phyloP scores from a whole-genome alignment of 2,329 filamentous ascomycete genomes.

The Monosporascus cannonballus region DNA sequence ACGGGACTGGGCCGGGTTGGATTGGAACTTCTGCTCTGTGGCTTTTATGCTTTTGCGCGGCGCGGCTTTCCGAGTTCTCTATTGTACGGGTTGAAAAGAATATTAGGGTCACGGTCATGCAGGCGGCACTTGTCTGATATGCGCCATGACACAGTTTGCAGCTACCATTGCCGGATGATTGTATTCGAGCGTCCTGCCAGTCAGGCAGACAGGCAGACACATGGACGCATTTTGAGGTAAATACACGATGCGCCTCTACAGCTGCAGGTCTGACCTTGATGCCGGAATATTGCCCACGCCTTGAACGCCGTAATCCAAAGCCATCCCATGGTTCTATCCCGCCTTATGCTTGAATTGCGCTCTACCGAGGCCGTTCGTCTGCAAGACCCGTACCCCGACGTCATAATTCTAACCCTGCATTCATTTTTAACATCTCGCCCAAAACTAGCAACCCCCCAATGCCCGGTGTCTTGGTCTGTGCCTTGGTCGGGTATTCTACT shows the following conservation, averaged over 20 bases:
- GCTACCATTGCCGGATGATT: neutral
- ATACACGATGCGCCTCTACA: too few relatives aligned
- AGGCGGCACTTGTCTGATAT: too few relatives aligned
- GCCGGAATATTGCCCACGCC: neutral
- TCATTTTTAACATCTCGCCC: slow-evolving; percentile 44
- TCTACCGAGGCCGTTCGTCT: too few relatives aligned
- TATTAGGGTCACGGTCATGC: too few relatives aligned
- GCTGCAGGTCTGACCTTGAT: too few relatives aligned
- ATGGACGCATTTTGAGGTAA: too few relatives aligned
- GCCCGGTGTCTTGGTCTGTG: slow-evolving; percentile 40
- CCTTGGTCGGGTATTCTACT: slow-evolving; percentile 63
- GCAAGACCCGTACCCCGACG: slow-evolving; percentile 1
- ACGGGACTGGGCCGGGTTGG: too few relatives aligned
- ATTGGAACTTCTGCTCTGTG: too few relatives aligned
- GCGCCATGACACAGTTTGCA: neutral
- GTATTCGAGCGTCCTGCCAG: neutral
- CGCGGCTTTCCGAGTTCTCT: too few relatives aligned
- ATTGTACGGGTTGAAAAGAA: too few relatives aligned
- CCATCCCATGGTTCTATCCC: neutral
- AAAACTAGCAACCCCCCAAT: slow-evolving; percentile 47
- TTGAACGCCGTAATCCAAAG: neutral
- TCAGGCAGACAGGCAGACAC: neutral
- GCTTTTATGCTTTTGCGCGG: too few relatives aligned
- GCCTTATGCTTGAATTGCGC: too few relatives aligned
- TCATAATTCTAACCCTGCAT: slow-evolving; percentile 42